Evolutionary conservation across 805 yeast species (phyloP).

Genomic region (Sugiyamaella floridensis): DNA sequence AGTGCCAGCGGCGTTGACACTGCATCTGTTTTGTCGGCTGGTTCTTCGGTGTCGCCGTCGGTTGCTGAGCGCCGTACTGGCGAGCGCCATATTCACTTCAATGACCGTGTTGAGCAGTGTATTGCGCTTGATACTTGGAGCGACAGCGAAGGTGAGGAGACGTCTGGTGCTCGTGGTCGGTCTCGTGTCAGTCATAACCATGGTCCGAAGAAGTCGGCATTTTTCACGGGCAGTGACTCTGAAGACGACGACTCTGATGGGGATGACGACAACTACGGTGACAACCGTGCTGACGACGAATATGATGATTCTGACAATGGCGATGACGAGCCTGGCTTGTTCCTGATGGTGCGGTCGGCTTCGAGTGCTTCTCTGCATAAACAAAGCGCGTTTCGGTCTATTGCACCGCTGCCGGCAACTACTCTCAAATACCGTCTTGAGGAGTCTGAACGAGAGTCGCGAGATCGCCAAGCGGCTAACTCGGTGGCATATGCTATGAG

Average conservation of each 20-base stretch:
- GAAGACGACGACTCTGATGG: slow-evolving; percentile 11
- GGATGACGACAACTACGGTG: slow-evolving; percentile 24
- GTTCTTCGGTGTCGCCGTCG: slow-evolving; percentile 4
- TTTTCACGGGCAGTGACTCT: slow-evolving; percentile 4
- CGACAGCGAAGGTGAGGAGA: slow-evolving; percentile 15
- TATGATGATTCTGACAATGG: slow-evolving; percentile 38
- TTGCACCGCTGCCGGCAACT: slow-evolving; percentile 80
- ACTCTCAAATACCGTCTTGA: slow-evolving; percentile 69
- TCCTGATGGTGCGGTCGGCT: slow-evolving; percentile 44
- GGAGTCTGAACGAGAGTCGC: slow-evolving; percentile 48
- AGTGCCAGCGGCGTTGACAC: slow-evolving; percentile 2
- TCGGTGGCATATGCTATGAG: slow-evolving; percentile 46
- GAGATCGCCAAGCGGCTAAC: slow-evolving; percentile 28
- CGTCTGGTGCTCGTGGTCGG: background rate
- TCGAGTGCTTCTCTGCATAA: slow-evolving; percentile 27
- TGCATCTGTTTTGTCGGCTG: slow-evolving; percentile 2
- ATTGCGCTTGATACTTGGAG: slow-evolving; percentile 50
- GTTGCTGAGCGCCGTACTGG: slow-evolving; percentile 4
- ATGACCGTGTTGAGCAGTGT: slow-evolving; percentile 91
- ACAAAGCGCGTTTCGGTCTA: slow-evolving; percentile 41
- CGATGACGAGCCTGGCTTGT: slow-evolving; percentile 65
- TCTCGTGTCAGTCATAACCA: background rate
- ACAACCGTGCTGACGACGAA: slow-evolving; percentile 13
- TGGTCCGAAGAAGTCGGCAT: background rate
- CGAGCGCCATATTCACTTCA: slow-evolving; percentile 81